phyloP scores from a whole-genome alignment of 352 stramenopile genomes.

The Thalassiosira pacifica region DNA sequence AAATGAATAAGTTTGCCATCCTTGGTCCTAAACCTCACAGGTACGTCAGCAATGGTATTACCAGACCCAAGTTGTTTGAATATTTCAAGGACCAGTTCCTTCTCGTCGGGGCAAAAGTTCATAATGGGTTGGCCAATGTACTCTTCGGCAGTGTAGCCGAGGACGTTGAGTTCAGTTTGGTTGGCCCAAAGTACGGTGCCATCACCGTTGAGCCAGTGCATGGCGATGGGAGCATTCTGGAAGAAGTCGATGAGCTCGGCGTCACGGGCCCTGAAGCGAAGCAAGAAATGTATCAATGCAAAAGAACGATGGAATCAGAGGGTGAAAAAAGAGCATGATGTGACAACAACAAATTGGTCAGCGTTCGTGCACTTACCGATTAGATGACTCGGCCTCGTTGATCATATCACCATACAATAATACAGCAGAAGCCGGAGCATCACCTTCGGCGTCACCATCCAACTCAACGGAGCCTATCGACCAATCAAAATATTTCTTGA shows the following conservation, averaged over 20 bases:
- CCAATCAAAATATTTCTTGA: no score
- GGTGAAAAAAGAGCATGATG: no score
- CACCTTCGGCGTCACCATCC: no score
- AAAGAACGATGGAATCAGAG: no score
- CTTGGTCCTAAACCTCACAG: slow-evolving; percentile 71
- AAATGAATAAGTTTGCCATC: slow-evolving; percentile 67
- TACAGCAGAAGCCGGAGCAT: no score
- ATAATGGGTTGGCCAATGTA: slow-evolving; percentile 78
- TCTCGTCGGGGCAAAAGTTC: slow-evolving; percentile 72
- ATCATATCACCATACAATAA: no score
- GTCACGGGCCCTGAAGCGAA: no score
- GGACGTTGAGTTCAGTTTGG: slow-evolving; percentile 68
- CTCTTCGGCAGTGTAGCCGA: slow-evolving; percentile 72
- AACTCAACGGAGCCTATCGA: no score
- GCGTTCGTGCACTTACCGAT: no score
- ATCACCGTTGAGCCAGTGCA: slow-evolving; percentile 71
- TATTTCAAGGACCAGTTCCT: slow-evolving; percentile 69
- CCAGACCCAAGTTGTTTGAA: slow-evolving; percentile 67
- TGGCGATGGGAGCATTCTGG: slow-evolving; percentile 74
- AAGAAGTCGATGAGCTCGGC: slow-evolving; percentile 79
- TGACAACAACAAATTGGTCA: no score
- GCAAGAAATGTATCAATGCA: no score
- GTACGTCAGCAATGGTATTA: slow-evolving; percentile 65
- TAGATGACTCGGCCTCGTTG: no score
- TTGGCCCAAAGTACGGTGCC: slow-evolving; percentile 70